phyloP scores from a whole-genome alignment of 2,329 filamentous ascomycete genomes.

The Arthrobotrys sphaeroides region DNA sequence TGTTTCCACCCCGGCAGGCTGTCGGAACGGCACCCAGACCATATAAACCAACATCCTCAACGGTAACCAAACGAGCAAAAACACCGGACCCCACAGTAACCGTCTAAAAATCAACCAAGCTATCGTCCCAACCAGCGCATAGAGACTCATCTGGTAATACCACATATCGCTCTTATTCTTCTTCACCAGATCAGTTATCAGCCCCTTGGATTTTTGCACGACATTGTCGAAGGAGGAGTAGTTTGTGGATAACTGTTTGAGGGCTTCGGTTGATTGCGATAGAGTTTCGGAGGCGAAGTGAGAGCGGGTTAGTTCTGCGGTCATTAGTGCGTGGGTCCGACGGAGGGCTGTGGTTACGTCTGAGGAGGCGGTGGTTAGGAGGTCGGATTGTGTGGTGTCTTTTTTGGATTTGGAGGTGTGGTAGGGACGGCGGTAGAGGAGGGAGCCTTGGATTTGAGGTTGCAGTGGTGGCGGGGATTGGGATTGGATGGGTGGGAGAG shows the following conservation, averaged over 20 bases:
- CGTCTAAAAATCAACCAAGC: slow-evolving; percentile 87
- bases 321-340: slow-evolving; percentile 86
- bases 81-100: slow-evolving; percentile 85
- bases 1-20: too few species aligned
- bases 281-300: slow-evolving; percentile 91
- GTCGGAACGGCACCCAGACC: slow-evolving; percentile 56
- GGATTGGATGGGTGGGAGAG: not conserved
- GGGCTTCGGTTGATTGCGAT: slow-evolving; percentile 80
- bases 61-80: slow-evolving; percentile 88
- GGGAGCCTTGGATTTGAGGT: not conserved
- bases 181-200: slow-evolving; percentile 80
- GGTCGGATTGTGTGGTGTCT: slow-evolving; percentile 73
- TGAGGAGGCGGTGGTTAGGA: slow-evolving; percentile 76
- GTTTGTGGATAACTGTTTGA: slow-evolving; percentile 80
- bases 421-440: slow-evolving; percentile 61
- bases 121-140: slow-evolving; percentile 79
- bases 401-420: slow-evolving; percentile 56
- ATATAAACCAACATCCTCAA: slow-evolving; percentile 71
- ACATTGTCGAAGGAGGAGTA: slow-evolving; percentile 83
- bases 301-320: slow-evolving; percentile 82
- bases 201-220: slow-evolving; percentile 75
- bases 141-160: slow-evolving; percentile 92
- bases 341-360: slow-evolving; percentile 86
- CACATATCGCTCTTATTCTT: slow-evolving; percentile 97
- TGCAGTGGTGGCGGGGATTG: not conserved